Conservation (phyloP, 2,329 filamentous ascomycete species). For the Monosporascus sp. region DNA sequence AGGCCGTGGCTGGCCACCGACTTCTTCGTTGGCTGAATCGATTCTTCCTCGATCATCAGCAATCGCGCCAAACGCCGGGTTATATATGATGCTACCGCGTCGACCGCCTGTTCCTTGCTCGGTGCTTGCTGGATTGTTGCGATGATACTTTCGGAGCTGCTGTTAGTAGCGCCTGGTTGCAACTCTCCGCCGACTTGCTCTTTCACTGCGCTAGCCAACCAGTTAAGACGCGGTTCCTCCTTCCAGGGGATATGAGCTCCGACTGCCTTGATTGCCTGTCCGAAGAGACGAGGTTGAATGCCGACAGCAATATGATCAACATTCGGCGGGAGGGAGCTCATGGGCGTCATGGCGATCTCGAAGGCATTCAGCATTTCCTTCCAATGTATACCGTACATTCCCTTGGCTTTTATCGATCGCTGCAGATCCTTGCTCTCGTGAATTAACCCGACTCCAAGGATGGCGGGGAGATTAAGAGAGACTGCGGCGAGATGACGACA, state of each 20-base stretch:
- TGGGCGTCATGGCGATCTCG: slow-evolving; percentile 9
- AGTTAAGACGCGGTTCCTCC: not conserved
- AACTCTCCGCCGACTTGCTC: not conserved
- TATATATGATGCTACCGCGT: not conserved
- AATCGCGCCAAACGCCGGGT: not conserved
- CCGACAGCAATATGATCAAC: not conserved
- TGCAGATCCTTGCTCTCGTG: slow-evolving; percentile 17
- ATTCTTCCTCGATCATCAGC: not conserved
- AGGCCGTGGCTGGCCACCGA: not conserved
- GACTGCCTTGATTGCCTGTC: not conserved
- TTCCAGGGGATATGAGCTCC: not conserved
- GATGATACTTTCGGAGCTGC: not conserved
- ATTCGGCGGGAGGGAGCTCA: not conserved
- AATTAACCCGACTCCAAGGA: slow-evolving; percentile 17
- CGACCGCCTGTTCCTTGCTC: not conserved
- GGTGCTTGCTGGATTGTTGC: not conserved
- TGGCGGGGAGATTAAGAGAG: slow-evolving; percentile 15
- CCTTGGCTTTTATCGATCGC: slow-evolving; percentile 16
- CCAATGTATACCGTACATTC: slow-evolving; percentile 26
- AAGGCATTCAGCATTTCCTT: slow-evolving; percentile 20
- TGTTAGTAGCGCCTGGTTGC: not conserved
- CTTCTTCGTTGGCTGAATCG: not conserved
- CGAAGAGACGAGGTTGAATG: not conserved
- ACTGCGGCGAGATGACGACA: slow-evolving; percentile 1
- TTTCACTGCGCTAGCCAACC: not conserved